Conservation (phyloP, 495 filamentous ascomycete genomes). For the Neurospora cerealis region DNA sequence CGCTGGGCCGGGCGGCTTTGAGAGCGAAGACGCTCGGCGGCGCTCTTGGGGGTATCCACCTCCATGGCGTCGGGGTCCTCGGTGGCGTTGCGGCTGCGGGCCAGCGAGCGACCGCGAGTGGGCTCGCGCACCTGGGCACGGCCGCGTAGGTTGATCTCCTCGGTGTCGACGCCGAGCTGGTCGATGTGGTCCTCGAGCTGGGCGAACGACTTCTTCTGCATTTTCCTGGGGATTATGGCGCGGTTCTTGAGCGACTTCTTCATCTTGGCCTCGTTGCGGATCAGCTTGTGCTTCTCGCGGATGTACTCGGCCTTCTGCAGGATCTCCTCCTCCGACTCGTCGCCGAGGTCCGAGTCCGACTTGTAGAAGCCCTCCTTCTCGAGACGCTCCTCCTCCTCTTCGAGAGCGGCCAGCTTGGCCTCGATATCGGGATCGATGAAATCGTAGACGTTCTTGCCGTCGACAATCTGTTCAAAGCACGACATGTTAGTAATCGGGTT, state of each 20-base stretch:
- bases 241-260: constrained; percentile 94
- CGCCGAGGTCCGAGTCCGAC: constrained; percentile 54
- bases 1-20: constrained; percentile 57
- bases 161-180: constrained; percentile 73
- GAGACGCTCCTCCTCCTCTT: constrained; percentile 88
- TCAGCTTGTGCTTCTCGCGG: constrained; percentile 77
- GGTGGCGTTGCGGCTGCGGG: constrained; percentile 37
- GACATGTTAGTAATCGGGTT: not conserved
- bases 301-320: constrained; percentile 89
- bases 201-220: constrained; percentile 63
- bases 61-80: constrained; percentile 74
- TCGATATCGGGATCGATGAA: constrained; percentile 97
- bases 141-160: constrained; percentile 59
- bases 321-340: constrained; percentile 76
- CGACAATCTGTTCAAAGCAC: constrained; percentile 37
- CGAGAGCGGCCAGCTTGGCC: constrained; percentile 74
- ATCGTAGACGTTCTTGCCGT: constrained; percentile 94
- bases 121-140: constrained; percentile 45
- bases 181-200: constrained; percentile 79
- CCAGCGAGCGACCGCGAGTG: constrained; percentile 52
- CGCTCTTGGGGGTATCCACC: constrained; percentile 51
- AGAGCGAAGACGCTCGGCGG: constrained; percentile 54
- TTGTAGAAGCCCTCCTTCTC: constrained; percentile 77
- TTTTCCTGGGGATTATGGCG: constrained; percentile 75
- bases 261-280: constrained; percentile 86